These are phyloP conservation scores for Daphne laureola DNA, from an alignment of 441 rosid genomes.

Conservation along the genomic window DNA sequence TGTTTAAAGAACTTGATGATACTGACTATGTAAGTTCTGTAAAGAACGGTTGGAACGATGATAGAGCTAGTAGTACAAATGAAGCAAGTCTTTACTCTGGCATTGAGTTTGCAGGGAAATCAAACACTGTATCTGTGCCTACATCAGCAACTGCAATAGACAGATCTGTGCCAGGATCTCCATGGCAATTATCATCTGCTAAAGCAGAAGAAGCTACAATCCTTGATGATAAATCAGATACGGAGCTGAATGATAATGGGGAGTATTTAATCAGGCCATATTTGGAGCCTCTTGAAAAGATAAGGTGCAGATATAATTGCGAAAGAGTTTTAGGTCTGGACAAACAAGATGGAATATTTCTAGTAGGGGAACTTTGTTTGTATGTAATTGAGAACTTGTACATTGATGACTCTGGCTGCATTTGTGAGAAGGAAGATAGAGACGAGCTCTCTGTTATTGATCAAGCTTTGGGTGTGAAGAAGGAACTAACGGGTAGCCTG, in stretches of 20 bases:
- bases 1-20: conserved; percentile 43
- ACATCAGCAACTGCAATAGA: conserved; percentile 52
- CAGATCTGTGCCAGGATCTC: conserved; percentile 74
- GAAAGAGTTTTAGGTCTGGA: conserved; percentile 95
- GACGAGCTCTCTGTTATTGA: conserved; percentile 96
- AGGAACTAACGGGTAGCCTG: conserved; percentile 53
- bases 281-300: conserved; percentile 86
- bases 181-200: conserved; percentile 50
- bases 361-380: conserved; percentile 79
- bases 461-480: conserved; percentile 96
- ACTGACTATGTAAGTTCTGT: conserved; percentile 40
- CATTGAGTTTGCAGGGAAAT: conserved; percentile 73
- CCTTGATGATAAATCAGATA: conserved; percentile 63
- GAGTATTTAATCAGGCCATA: conserved; percentile 93
- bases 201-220: conserved; percentile 52
- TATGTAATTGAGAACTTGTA: conserved; percentile 90
- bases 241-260: conserved; percentile 85
- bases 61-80: conserved; percentile 70
- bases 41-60: conserved; percentile 85
- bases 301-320: conserved; percentile 77
- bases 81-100: conserved; percentile 97
- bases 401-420: conserved; percentile 70
- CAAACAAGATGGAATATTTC: conserved; percentile 92
- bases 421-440: conserved; percentile 89
- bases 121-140: conserved; percentile 62